Evolutionary conservation across 306 rosid genomes (phyloP).

Genomic region (Begonia loranthoides): DNA sequence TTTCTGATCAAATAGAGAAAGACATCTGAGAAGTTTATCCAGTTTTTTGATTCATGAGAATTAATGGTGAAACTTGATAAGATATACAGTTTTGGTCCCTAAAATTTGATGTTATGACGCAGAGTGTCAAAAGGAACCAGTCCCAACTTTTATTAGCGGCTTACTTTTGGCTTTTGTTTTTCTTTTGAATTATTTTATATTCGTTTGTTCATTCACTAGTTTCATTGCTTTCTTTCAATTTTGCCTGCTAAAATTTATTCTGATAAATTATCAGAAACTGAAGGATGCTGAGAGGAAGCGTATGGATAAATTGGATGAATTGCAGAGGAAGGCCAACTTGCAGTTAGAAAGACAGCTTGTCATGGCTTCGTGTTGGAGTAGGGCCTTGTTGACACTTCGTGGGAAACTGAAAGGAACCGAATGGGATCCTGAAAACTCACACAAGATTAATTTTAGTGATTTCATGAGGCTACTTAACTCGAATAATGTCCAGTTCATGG

Average conservation of each 20-base stretch:
- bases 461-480: slow-evolving; percentile 70
- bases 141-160: too few species aligned
- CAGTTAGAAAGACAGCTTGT: slow-evolving; percentile 97
- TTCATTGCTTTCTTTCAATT: neutral
- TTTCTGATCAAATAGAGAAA: neutral
- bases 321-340: slow-evolving; percentile 61
- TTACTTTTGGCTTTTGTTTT: too few species aligned
- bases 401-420: slow-evolving; percentile 86
- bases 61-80: too few species aligned
- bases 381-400: slow-evolving; percentile 56
- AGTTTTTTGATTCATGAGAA: neutral
- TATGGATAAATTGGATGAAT: slow-evolving; percentile 58
- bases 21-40: neutral
- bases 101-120: neutral
- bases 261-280: slow-evolving; percentile 39
- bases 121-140: too few species aligned
- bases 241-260: slow-evolving; percentile 6
- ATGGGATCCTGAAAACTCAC: slow-evolving; percentile 91
- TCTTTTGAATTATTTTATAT: too few species aligned
- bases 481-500: slow-evolving; percentile 66
- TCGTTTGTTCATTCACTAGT: neutral
- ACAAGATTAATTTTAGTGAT: slow-evolving; percentile 67
- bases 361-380: slow-evolving; percentile 85
- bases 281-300: slow-evolving; percentile 70
- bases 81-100: neutral